Conservation (phyloP, 352 stramenopile species). For the Peronospora farinosa region DNA sequence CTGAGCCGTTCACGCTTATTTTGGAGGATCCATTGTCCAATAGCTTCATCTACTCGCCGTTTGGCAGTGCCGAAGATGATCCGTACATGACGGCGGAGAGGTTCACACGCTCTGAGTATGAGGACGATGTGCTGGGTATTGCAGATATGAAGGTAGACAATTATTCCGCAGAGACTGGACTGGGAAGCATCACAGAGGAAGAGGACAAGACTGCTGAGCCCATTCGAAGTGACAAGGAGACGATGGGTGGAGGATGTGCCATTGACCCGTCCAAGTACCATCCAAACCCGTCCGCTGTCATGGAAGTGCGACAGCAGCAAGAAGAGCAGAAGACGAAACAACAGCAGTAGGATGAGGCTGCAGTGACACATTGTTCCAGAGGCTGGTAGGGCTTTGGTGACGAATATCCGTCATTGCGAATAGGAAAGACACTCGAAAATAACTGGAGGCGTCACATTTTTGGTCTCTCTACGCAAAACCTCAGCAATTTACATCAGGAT, state of each 20-base stretch:
- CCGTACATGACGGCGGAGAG: conserved; percentile 67
- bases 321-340: conserved; percentile 24
- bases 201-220: conserved; percentile 26
- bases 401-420: conserved; percentile 23
- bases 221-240: conserved; percentile 58
- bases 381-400: conserved; percentile 14
- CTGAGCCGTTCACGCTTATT: conserved; percentile 83
- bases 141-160: conserved; percentile 91
- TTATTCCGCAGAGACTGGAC: conserved; percentile 33
- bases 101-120: conserved; percentile 84
- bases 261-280: conserved; percentile 56
- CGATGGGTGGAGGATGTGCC: conserved; percentile 46
- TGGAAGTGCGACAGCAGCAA: conserved; percentile 46
- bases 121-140: conserved; percentile 90
- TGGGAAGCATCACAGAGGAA: conserved; percentile 35
- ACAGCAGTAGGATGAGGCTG: conserved; percentile 30
- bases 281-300: conserved; percentile 54
- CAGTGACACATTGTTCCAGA: conserved; percentile 15
- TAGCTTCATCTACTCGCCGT: conserved; percentile 84
- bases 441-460: not conserved
- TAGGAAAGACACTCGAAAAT: conserved; percentile 4
- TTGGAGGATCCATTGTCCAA: conserved; percentile 89
- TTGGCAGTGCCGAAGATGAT: conserved; percentile 45
- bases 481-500: not conserved
- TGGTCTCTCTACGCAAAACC: too few relatives aligned